Evolutionary conservation across 2,329 filamentous ascomycete genomes (phyloP).

Genomic region (Ophiocordyceps camponoti-leonardi): DNA sequence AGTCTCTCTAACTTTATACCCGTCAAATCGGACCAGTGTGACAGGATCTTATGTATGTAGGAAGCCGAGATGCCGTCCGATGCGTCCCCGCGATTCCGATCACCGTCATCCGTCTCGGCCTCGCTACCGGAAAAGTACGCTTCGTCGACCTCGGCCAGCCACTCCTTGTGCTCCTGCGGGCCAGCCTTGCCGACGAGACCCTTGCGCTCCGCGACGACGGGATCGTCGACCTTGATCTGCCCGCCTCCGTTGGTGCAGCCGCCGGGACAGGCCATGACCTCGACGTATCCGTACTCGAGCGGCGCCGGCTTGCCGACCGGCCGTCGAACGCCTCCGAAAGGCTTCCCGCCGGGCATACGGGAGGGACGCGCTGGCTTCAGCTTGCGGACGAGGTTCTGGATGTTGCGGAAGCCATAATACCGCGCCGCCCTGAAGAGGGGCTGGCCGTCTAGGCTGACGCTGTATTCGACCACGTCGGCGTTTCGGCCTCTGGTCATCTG

Average conservation of each 20-base stretch:
- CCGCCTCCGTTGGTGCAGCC: conserved; percentile 96
- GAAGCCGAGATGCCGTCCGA: conserved; percentile 49
- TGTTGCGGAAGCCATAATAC: conserved; percentile 96
- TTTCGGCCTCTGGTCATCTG: conserved; percentile 65
- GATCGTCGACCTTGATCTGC: conserved; percentile 81
- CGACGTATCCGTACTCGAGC: conserved; percentile 75
- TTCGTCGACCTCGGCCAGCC: conserved; percentile 69
- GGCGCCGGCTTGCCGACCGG: conserved; percentile 28
- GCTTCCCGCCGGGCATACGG: conserved; percentile 61
- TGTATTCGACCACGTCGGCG: conserved; percentile 77
- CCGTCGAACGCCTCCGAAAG: conserved; percentile 36
- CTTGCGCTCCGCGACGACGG: conserved; percentile 35
- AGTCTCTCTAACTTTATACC: conserved; percentile 55
- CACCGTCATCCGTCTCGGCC: conserved; percentile 14
- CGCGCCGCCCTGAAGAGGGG: conserved; percentile 64
- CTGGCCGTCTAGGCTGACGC: conserved; percentile 39
- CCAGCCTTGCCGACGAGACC: conserved; percentile 39
- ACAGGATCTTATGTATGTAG: conserved; percentile 50
- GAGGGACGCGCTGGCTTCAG: conserved; percentile 67
- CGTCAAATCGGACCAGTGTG: conserved; percentile 60
- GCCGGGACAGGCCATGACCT: conserved; percentile 98
- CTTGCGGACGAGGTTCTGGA: conserved; percentile 89
- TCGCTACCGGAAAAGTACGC: conserved; percentile 68
- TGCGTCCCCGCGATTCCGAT: conserved; percentile 15
- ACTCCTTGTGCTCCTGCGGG: conserved; percentile 69